Conservation (phyloP, 768 basidiomycete genomes). For the Mycena rebaudengoi region DNA sequence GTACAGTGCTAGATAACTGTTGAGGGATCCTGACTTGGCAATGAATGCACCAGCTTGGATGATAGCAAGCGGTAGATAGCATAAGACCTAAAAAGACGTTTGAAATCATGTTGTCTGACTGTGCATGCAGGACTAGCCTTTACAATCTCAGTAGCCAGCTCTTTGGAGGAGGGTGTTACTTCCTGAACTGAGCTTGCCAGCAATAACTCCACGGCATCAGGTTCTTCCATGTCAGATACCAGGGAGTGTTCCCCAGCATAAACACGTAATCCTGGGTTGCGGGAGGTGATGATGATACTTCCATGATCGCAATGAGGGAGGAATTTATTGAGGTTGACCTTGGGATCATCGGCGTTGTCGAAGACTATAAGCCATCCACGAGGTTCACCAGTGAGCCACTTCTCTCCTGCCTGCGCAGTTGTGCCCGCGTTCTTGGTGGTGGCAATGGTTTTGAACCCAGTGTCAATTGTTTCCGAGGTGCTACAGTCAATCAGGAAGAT, state of each 20-base stretch:
- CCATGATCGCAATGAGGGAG: constrained; percentile 16
- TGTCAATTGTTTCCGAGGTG: constrained; percentile 3
- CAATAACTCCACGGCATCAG: constrained; percentile 2
- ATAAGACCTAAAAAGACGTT: constrained; percentile 1
- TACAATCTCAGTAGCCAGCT: constrained; percentile 16
- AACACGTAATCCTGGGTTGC: constrained; percentile 4
- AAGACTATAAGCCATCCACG: constrained; percentile 8
- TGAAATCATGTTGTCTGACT: not conserved
- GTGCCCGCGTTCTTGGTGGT: not conserved
- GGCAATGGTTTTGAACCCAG: constrained; percentile 15
- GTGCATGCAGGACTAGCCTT: constrained; percentile 10
- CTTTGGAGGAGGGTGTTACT: not conserved
- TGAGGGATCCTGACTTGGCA: not conserved
- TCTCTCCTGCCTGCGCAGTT: not conserved
- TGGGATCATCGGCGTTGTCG: constrained; percentile 12
- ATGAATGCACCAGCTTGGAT: constrained; percentile 17
- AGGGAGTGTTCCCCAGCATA: not conserved
- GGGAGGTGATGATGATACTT: constrained; percentile 20
- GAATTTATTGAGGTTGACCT: not conserved
- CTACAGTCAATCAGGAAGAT: constrained; percentile 11
- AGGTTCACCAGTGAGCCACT: not conserved
- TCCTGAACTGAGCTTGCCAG: not conserved
- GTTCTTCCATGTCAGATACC: not conserved
- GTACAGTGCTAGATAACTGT: constrained; percentile 4
- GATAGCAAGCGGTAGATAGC: constrained; percentile 12